Base-by-base conservation (phyloP, 225 moss, liverwort and hornwort species). In the Bryoerythrophyllum caledonicum region DNA sequence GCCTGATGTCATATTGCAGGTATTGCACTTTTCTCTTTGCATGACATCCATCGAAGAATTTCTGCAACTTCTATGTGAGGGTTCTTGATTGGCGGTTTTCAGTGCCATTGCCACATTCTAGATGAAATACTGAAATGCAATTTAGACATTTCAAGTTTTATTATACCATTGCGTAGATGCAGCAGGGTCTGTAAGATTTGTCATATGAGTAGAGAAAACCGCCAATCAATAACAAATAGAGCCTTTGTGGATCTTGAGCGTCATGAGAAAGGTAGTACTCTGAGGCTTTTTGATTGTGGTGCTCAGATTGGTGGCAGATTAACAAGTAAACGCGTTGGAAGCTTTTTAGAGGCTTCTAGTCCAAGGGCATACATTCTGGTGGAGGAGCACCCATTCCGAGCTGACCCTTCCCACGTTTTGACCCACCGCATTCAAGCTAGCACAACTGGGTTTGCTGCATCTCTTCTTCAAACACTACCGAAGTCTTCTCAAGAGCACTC, bases 1-100 rank as follows among this genome's bases (percentile, higher is more conserved):
- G 65, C 90, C 95, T 53, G 95, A 99, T 81, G 95, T 99, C 23
- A 87, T 99, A 60, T 60, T 99, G 72, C 99, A 99, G 94, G 97
- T 99, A 72, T 17, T 49, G 48, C 17, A 16, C 48, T 17, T 3
- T n/a, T 49, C 7, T 17, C 44, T 43, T 32, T 32, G 32, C 32
- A 32, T 32, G 32, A 32, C 32, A 32, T 32, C 32, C 32, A 32
- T n/a, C n/a, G n/a, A n/a, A n/a, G n/a, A n/a, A n/a, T n/a, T n/a
- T n/a, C n/a, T n/a, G n/a, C n/a, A n/a, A n/a, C n/a, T n/a, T n/a
- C n/a, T n/a, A n/a, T n/a, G n/a, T n/a, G n/a, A n/a, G n/a, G n/a
- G n/a, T n/a, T n/a, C n/a, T n/a, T n/a, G n/a, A n/a, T n/a, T n/a
- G n/a, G n/a, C n/a, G n/a, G n/a, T n/a, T n/a, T n/a, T n/a, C n/a